Conservation (phyloP, 495 filamentous ascomycete species). For the Melanomma pulvis-pyrius region DNA sequence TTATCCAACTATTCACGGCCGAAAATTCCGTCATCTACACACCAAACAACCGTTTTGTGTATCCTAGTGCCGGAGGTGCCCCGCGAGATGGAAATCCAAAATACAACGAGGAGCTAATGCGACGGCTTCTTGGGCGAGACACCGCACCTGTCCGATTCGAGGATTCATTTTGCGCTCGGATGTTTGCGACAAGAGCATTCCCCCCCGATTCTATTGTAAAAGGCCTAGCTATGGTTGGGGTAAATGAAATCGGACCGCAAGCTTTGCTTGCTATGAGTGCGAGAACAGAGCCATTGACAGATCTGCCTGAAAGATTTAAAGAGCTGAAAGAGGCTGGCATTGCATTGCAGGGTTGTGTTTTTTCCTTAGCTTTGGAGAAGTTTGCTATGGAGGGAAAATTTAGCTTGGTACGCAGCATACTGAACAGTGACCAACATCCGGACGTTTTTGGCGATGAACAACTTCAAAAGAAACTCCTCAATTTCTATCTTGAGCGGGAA, state of each 20-base stretch:
- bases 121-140: slow-evolving; percentile 51
- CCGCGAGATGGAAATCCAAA: not conserved
- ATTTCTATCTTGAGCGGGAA: slow-evolving; percentile 52
- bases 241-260: slow-evolving; percentile 68
- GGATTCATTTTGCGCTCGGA: slow-evolving; percentile 68
- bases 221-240: slow-evolving; percentile 64
- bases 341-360: slow-evolving; percentile 60
- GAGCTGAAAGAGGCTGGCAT: slow-evolving; percentile 62
- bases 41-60: not conserved
- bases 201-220: slow-evolving; percentile 66
- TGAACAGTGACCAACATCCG: slow-evolving; percentile 74
- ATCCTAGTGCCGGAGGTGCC: not conserved
- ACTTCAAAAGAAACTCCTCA: slow-evolving; percentile 61
- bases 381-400: slow-evolving; percentile 58
- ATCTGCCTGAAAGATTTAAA: slow-evolving; percentile 58
- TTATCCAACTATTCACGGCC: slow-evolving; percentile 15
- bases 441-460: slow-evolving; percentile 67
- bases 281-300: slow-evolving; percentile 57
- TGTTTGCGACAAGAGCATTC: slow-evolving; percentile 72
- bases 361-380: slow-evolving; percentile 59
- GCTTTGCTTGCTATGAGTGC: slow-evolving; percentile 71
- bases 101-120: slow-evolving; percentile 48
- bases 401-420: slow-evolving; percentile 44
- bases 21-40: not conserved
- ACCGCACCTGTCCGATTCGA: slow-evolving; percentile 55